These are phyloP conservation scores for Sporothrix phasma DNA, from an alignment of 2,329 filamentous ascomycete genomes.

Conservation along the genomic window DNA sequence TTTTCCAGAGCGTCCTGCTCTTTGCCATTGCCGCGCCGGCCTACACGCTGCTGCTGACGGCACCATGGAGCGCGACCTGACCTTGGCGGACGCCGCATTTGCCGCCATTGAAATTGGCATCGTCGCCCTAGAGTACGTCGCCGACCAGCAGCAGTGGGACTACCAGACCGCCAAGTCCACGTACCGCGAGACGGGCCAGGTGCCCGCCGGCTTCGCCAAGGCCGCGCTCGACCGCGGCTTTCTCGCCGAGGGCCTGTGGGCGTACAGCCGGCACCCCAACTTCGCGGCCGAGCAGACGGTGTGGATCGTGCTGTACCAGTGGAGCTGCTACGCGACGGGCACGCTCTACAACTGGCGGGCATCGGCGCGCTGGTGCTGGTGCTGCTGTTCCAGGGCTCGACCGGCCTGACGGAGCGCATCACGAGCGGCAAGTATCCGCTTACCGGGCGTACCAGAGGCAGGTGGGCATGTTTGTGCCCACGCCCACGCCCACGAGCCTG, in stretches of 20 bases:
- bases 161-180: conserved; percentile 73
- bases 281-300: conserved; percentile 86
- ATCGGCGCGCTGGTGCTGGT: conserved; percentile 61
- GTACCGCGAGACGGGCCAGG: conserved; percentile 63
- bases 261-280: conserved; percentile 85
- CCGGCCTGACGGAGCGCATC: conserved; percentile 75
- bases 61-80: conserved; percentile 45
- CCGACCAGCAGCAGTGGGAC: conserved; percentile 88
- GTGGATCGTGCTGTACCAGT: conserved; percentile 82
- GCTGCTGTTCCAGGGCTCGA: conserved; percentile 80
- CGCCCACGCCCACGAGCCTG: conserved; percentile 35
- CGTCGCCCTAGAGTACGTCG: conserved; percentile 61
- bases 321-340: conserved; percentile 67
- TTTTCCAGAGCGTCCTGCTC: conserved; percentile 73
- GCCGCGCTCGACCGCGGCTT: conserved; percentile 86
- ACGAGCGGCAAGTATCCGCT: conserved; percentile 73
- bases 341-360: conserved; percentile 66
- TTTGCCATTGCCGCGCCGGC: conserved; percentile 65
- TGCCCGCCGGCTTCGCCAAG: conserved; percentile 54
- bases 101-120: conserved; percentile 38
- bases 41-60: conserved; percentile 70
- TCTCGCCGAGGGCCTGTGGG: conserved; percentile 73
- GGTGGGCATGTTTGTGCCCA: conserved; percentile 81
- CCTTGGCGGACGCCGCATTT: conserved; percentile 38
- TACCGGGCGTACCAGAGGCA: conserved; percentile 75